These are phyloP conservation scores for Ophiobolus disseminans DNA, from an alignment of 2,329 filamentous ascomycete species.

Conservation along the genomic window DNA sequence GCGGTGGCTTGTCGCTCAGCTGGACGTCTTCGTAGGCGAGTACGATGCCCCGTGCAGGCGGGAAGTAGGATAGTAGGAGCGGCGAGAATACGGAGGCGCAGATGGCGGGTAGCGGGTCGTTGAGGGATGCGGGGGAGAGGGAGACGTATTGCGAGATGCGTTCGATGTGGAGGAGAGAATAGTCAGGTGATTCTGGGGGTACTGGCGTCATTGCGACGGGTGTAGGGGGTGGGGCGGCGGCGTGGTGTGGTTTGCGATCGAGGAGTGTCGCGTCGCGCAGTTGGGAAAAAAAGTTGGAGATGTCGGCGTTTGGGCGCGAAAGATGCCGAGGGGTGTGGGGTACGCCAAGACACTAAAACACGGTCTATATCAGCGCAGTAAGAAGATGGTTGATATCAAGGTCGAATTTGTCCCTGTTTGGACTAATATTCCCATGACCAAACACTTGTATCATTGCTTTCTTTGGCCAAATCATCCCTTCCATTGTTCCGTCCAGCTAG, in stretches of 20 bases:
- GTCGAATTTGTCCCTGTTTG: too few species aligned
- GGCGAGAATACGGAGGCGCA: conserved; percentile 78
- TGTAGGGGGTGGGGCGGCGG: not conserved
- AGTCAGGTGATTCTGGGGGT: conserved; percentile 8
- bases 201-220: conserved; percentile 36
- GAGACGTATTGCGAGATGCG: conserved; percentile 82
- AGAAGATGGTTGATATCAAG: too few species aligned
- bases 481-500: too few species aligned
- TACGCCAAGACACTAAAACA: conserved; percentile 18
- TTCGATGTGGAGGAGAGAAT: conserved; percentile 72
- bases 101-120: conserved; percentile 71
- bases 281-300: conserved; percentile 39
- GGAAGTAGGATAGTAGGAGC: conserved; percentile 77
- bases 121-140: conserved; percentile 73
- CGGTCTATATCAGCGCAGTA: too few species aligned
- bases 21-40: conserved; percentile 75
- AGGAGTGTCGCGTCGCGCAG: conserved; percentile 12
- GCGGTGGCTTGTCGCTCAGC: conserved; percentile 66
- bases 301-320: conserved; percentile 28
- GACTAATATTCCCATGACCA: too few species aligned
- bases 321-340: conserved; percentile 19
- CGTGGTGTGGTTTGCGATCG: conserved; percentile 24
- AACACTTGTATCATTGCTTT: too few species aligned
- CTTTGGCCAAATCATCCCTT: too few species aligned
- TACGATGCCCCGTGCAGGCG: conserved; percentile 74